Percentiles rank a stretch among this genome's conserved stretches.
Conservation (phyloP, 768 basidiomycete genomes). For the Phylloporus scabripes region DNA sequence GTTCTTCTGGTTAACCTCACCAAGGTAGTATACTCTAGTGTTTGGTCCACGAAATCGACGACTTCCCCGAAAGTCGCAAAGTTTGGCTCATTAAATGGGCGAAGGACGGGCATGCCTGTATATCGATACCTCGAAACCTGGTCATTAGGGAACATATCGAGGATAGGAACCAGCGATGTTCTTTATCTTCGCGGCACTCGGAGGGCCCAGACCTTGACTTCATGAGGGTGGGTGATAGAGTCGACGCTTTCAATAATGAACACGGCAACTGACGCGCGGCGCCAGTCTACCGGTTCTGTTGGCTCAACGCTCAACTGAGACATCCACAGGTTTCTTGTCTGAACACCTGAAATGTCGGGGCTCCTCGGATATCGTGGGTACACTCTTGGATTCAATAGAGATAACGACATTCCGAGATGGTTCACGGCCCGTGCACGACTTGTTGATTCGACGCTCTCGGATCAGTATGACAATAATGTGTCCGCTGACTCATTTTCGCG, state of each 20-base stretch:
- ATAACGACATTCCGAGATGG: too few relatives aligned
- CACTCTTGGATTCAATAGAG: too few relatives aligned
- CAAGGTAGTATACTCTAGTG: conserved; percentile 27
- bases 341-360: too few relatives aligned
- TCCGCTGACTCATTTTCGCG: too few relatives aligned
- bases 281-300: too few relatives aligned
- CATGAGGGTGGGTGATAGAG: not conserved
- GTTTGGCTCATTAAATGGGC: conserved; percentile 17
- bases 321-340: too few relatives aligned
- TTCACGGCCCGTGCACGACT: too few relatives aligned
- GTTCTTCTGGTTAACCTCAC: conserved; percentile 3
- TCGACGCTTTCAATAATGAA: conserved; percentile 17
- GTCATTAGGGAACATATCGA: conserved; percentile 13
- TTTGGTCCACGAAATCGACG: conserved; percentile 25
- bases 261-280: too few relatives aligned
- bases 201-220: conserved; percentile 4
- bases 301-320: too few relatives aligned
- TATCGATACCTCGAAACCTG: conserved; percentile 12
- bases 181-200: not conserved
- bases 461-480: too few relatives aligned
- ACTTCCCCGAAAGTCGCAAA: conserved; percentile 25
- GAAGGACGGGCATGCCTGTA: conserved; percentile 27
- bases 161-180: conserved; percentile 24
- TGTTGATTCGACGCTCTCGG: too few relatives aligned
- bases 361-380: too few relatives aligned